Evolutionary conservation across 345 rosid genomes (phyloP), one percentile per base, ranked within the genome.

Genomic region (Diplotaxis tenuifolia): DNA sequence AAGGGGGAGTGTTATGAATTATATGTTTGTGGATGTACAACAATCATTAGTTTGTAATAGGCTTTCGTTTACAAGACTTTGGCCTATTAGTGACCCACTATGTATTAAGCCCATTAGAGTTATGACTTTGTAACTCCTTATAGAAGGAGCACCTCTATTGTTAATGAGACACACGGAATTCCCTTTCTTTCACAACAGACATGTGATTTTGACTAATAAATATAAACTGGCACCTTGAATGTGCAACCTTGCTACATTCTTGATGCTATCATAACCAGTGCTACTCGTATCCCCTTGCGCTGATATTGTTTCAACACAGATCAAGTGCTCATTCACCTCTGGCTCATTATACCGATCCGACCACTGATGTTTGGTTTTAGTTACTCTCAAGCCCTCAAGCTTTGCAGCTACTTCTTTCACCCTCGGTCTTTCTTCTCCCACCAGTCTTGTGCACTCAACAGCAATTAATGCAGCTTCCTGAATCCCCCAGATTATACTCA

Each of bases 381-480:
- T 71, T 53, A 28, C 42, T 28, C 65, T 64, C 42, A 78, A 25
- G 14, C 65, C 62, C 28, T 81, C 79, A 1, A 83, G 38, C 31
- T 62, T 79, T 71, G 54, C 68, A 27, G 81, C 79, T 11, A 83
- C 82, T 81, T 81, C 82, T 54, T 70, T 75, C 82, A 75, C 80
- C 18, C 59, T 23, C 10, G 83, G 86, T 49, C 73, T 57, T 18
- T 57, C 36, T 20, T n/a, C 62, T n/a, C 62, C 62, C 6, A 9
- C n/a, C 12, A n/a, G 2, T 11, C 50, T 68, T 25, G 77, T 50
- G 36, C 86, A 83, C n/a, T 29, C 50, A 2, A 19, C 58, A 16
- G 83, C 78, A 6, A 82, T 19, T 65, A 40, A 10, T 0, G 74
- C 75, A 5, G 64, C 80, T 58, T 61, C 65, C 6, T 11, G 60